Conservation (phyloP, 371 early-diverging fungal species). For the Mycotypha africana region DNA sequence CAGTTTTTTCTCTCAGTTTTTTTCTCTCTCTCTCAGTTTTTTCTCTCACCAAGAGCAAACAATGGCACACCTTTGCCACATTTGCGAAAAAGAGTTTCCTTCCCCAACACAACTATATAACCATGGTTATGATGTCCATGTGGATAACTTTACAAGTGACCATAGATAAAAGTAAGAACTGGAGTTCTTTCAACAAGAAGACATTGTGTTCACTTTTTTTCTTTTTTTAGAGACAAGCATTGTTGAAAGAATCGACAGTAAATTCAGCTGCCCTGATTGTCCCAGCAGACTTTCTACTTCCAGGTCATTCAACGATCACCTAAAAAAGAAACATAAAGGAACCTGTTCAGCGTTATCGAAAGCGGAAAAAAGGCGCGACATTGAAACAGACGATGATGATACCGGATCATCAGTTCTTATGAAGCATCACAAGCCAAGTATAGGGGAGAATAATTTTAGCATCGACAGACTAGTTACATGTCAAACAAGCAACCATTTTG, state of each 20-base stretch:
- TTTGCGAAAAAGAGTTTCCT: too few species aligned
- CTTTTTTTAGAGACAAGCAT: conserved; percentile 4
- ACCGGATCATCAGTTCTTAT: not conserved
- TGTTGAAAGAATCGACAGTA: conserved; percentile 4
- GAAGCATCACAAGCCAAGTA: not conserved
- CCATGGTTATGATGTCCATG: conserved; percentile 2
- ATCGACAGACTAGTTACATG: not conserved
- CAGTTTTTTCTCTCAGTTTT: too few species aligned
- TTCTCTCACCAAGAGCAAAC: too few species aligned
- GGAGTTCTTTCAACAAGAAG: conserved; percentile 2
- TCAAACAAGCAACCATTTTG: not conserved
- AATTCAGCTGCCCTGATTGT: conserved; percentile 8
- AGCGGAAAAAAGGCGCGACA: conserved; percentile 3
- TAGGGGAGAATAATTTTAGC: not conserved
- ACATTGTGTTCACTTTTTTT: too few species aligned
- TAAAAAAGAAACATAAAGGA: conserved; percentile 4
- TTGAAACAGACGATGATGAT: conserved; percentile 1
- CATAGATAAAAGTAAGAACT: conserved; percentile 4
- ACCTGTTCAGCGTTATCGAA: conserved; percentile 1
- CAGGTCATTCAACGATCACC: conserved; percentile 7
- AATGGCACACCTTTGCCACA: too few species aligned
- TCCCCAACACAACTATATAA: conserved; percentile 10
- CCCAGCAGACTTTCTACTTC: conserved; percentile 5
- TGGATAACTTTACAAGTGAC: not conserved
- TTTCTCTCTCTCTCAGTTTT: too few species aligned